Conservation (phyloP, 2,329 filamentous ascomycete species). For the Xylogone sp. region DNA sequence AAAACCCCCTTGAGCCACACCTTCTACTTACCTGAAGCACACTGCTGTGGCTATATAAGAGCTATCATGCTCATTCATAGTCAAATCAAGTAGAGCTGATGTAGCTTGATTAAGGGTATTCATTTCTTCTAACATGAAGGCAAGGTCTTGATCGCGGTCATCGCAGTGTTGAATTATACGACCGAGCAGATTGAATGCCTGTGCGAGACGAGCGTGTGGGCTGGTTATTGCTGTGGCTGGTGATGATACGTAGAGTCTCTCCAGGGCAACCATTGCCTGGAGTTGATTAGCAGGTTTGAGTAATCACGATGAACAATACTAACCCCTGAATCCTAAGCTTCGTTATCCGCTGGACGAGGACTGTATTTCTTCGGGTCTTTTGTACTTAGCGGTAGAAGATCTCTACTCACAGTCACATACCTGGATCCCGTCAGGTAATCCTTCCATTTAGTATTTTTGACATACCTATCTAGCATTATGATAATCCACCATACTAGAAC, state of each 20-base stretch:
- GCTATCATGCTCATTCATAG: background rate
- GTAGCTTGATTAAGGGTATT: background rate
- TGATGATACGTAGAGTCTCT: background rate
- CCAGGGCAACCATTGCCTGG: background rate
- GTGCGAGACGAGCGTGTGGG: background rate
- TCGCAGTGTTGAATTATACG: background rate
- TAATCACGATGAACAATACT: background rate
- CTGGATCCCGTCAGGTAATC: too few relatives aligned
- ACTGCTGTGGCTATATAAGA: background rate
- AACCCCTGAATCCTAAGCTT: background rate
- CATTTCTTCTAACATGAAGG: background rate
- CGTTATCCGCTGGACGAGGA: background rate
- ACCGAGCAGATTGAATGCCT: background rate
- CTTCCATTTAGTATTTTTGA: too few relatives aligned
- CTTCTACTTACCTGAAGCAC: background rate
- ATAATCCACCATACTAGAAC: slow-evolving; percentile 16
- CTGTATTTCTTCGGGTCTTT: background rate
- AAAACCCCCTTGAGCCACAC: too few relatives aligned
- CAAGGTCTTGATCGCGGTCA: background rate
- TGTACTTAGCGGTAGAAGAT: background rate
- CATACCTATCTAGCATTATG: slow-evolving; percentile 16
- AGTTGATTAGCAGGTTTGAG: background rate
- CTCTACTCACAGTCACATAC: background rate
- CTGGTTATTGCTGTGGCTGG: background rate
- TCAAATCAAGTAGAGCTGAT: background rate